Evolutionary conservation across 805 yeast genomes (phyloP).

Genomic region (Candida namnaoensis): DNA sequence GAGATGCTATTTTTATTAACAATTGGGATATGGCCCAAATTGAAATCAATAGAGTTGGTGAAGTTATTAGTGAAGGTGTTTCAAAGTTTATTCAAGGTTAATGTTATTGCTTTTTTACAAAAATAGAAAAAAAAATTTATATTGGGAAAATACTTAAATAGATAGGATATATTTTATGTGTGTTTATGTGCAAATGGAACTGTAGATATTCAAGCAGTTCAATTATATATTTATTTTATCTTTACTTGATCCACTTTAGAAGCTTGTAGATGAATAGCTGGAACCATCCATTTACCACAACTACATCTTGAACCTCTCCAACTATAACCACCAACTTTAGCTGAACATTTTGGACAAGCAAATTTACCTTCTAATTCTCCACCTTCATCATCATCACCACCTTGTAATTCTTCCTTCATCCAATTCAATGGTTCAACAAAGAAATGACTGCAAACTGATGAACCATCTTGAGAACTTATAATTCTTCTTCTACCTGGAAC

Average conservation of each 20-base stretch:
- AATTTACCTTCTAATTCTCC: constrained; percentile 77
- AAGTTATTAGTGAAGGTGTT: constrained; percentile 22
- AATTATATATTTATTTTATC: no score
- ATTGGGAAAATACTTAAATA: no score
- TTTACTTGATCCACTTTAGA: constrained; percentile 64
- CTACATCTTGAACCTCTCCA: constrained; percentile 95
- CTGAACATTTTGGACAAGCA: constrained; percentile 72
- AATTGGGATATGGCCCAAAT: constrained; percentile 47
- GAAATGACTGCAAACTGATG: constrained; percentile 67
- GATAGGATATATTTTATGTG: no score
- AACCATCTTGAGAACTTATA: constrained; percentile 47
- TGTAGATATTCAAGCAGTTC: no score
- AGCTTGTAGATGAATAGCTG: constrained; percentile 75
- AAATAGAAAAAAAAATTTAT: no score
- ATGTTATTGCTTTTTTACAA: no score
- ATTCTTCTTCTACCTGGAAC: constrained; percentile 56
- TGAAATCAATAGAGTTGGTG: constrained; percentile 37
- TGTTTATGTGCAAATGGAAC: no score
- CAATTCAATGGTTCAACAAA: constrained; percentile 85
- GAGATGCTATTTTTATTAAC: constrained; percentile 50
- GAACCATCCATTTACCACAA: constrained; percentile 94
- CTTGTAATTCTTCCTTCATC: constrained; percentile 77
- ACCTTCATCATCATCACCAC: constrained; percentile 37
- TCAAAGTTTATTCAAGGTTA: constrained; percentile 18
- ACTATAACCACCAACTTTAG: constrained; percentile 84